Conservation (phyloP, 108 stramenopile species). For the Fistulifera pelliculosa region DNA sequence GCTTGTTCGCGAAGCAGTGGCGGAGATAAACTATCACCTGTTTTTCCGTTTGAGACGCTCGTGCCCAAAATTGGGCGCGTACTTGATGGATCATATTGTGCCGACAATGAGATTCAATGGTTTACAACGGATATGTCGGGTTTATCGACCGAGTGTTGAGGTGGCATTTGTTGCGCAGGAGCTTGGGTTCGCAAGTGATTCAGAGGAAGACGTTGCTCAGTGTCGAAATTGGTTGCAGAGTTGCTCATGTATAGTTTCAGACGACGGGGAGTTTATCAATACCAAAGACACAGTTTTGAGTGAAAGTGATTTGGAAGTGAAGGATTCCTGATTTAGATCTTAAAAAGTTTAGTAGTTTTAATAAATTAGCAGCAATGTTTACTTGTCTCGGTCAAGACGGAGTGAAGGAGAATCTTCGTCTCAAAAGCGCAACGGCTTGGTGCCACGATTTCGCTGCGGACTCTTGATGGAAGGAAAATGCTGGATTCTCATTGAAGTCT, state of each 20-base stretch:
- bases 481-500: conserved; percentile 41
- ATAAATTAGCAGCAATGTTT: background rate
- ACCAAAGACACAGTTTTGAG: conserved; percentile 6
- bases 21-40: conserved; percentile 45
- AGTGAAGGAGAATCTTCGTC: background rate
- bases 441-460: conserved; percentile 23
- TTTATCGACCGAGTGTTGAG: conserved; percentile 54
- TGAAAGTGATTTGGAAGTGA: conserved; percentile 3
- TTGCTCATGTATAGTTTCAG: background rate
- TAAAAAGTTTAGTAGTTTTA: background rate
- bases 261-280: conserved; percentile 1
- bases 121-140: conserved; percentile 48
- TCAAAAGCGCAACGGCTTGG: conserved; percentile 4
- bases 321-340: conserved; percentile 11
- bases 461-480: conserved; percentile 47
- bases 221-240: background rate
- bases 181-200: conserved; percentile 41
- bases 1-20: conserved; percentile 60
- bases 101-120: conserved; percentile 48
- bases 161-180: conserved; percentile 33
- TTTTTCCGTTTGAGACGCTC: conserved; percentile 51
- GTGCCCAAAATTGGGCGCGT: conserved; percentile 44
- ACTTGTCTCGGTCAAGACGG: too few relatives aligned
- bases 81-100: conserved; percentile 56
- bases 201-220: conserved; percentile 1